Percentiles rank a stretch among this genome's conserved stretches.
Evolutionary conservation across 768 basidiomycete species (phyloP).

Genomic region (Termitomyces sp.): DNA sequence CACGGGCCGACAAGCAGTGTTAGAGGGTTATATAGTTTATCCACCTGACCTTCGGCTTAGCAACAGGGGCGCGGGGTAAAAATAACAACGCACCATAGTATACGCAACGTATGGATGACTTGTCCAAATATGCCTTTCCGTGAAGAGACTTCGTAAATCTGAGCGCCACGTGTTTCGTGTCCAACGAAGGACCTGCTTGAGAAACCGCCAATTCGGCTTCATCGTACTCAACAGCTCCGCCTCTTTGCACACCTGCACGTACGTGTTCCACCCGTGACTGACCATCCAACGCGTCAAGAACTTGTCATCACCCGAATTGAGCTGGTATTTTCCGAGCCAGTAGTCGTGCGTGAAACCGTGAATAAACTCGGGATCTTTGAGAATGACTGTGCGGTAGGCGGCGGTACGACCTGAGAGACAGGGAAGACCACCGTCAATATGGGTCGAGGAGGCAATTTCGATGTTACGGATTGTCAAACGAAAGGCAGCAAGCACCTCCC

Average conservation of each 20-base stretch:
- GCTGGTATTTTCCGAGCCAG: slow-evolving; percentile 91
- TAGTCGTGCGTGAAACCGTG: slow-evolving; percentile 93
- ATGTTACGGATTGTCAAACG: slow-evolving; percentile 91
- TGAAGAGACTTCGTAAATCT: slow-evolving; percentile 84
- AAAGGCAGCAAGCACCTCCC: slow-evolving; percentile 94
- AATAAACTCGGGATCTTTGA: slow-evolving; percentile 91
- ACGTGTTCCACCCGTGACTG: slow-evolving; percentile 92
- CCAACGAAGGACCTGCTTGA: slow-evolving; percentile 92
- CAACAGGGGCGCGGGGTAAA: slow-evolving; percentile 10
- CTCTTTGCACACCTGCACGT: slow-evolving; percentile 82
- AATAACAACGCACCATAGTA: slow-evolving; percentile 74
- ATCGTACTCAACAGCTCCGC: slow-evolving; percentile 87
- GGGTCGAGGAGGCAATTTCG: slow-evolving; percentile 83
- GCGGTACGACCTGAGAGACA: slow-evolving; percentile 93
- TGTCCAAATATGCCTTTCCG: slow-evolving; percentile 84
- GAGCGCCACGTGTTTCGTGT: slow-evolving; percentile 93
- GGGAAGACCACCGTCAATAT: slow-evolving; percentile 89
- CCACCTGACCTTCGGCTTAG: slow-evolving; percentile 42
- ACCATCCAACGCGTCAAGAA: slow-evolving; percentile 97
- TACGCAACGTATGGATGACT: slow-evolving; percentile 88
- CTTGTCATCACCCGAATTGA: slow-evolving; percentile 93
- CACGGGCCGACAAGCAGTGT: slow-evolving; percentile 82
- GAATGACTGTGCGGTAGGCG: slow-evolving; percentile 88
- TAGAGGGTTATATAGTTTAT: slow-evolving; percentile 82
- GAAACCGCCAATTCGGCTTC: slow-evolving; percentile 95